A percentile compares a stretch with the other conserved stretches of the same genome.
These are phyloP conservation scores for Entophlyctis luteolus DNA, from an alignment of 192 early-diverging fungal genomes.

Conservation along the genomic window DNA sequence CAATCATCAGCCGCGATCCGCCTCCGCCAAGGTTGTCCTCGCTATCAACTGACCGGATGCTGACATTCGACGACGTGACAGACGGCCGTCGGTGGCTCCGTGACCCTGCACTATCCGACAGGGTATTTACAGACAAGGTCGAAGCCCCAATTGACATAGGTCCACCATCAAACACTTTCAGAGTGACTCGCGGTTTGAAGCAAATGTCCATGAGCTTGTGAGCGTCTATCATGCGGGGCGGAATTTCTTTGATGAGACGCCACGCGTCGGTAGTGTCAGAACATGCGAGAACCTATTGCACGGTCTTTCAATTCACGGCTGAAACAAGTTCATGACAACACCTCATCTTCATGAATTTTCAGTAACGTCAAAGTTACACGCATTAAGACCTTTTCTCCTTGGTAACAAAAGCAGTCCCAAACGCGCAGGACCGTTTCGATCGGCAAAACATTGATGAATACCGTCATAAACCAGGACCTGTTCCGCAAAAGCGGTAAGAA, in stretches of 20 bases:
- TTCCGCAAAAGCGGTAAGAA: no score
- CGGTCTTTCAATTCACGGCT: no score
- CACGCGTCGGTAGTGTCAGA: conserved; percentile 38
- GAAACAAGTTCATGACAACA: no score
- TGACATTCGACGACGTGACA: neutral
- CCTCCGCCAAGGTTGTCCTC: conserved; percentile 11
- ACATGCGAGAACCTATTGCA: conserved; percentile 34
- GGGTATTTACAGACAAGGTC: neutral
- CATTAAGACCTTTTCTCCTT: conserved; percentile 68
- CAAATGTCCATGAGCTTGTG: conserved; percentile 36
- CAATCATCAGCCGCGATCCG: neutral
- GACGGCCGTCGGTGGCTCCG: neutral
- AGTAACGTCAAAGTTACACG: conserved; percentile 72
- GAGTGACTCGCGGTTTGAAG: conserved; percentile 26
- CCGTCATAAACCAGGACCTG: conserved; percentile 69
- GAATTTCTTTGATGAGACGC: conserved; percentile 36
- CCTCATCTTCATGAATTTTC: conserved; percentile 57
- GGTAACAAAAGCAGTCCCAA: conserved; percentile 78
- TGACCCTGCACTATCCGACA: neutral
- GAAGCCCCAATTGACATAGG: neutral
- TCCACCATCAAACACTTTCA: conserved; percentile 21
- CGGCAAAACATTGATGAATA: conserved; percentile 76
- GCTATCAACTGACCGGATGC: neutral
- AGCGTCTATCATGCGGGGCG: conserved; percentile 31
- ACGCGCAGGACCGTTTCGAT: conserved; percentile 71